Evolutionary conservation across 2,329 filamentous ascomycete species (phyloP), one percentile per base, ranked within the genome.

Genomic region (Malbranchea cinnamomea): DNA sequence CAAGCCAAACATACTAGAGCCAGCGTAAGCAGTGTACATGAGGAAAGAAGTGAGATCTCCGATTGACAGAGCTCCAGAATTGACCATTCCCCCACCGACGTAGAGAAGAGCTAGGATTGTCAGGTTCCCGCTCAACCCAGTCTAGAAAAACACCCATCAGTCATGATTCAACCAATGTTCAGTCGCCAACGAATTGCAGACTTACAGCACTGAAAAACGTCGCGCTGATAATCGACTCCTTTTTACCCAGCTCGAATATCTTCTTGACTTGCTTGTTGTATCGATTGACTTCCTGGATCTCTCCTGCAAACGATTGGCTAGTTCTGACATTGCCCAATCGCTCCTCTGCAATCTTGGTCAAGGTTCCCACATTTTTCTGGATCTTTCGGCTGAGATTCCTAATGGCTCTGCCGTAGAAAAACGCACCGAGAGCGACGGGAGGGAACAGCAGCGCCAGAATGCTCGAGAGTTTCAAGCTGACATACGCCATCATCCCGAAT

Each of bases 281-380:
- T 28, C 91, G 76, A 23, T 71, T 63, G 18, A 94, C 77, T 59
- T 98, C 89, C 43, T 89, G 76, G 8, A 85, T 72, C 53, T 98
- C 89, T 28, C 84, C 89, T 14, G 80, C 85, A 52, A 98, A 98
- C 9, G 89, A 85, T 56, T 98, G 89, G 44, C 83, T 91, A 0
- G 89, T 98, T 49, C 85, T 81, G 37, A 98, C 84, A 52, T 95
- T 98, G 32, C 89, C 87, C 13, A 98, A 62, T n/a, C 89, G 75
- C 55, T 98, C 91, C 60, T 98, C 91, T 0, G 89, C 89, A 50
- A 98, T 92, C 58, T 95, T 98, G 20, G 87, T 93, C 41, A 98
- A 60, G 1, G 80, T 80, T 42, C 89, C 89, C 8, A 98, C 60
- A 43, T 91, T 93, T 59, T 83, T 84, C 57, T 98, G 89, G 30